Evolutionary conservation across 805 yeast genomes (phyloP).

Genomic region (Isabelozyma heimii): DNA sequence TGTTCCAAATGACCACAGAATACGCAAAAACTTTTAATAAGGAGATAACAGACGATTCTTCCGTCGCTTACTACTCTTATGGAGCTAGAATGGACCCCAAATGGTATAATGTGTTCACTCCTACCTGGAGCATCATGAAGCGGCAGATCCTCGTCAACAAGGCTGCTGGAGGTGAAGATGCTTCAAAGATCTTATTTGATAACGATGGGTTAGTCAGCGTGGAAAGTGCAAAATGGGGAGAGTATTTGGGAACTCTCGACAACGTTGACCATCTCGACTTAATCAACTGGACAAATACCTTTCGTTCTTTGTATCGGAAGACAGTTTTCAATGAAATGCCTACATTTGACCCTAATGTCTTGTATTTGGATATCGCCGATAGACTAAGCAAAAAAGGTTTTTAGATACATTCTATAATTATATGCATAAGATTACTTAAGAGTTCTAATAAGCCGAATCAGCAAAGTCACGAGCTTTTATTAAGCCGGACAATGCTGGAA

Average conservation of each 20-base stretch:
- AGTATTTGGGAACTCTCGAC: constrained; percentile 72
- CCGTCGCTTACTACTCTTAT: constrained; percentile 74
- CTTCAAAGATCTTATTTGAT: constrained; percentile 35
- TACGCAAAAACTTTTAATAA: constrained; percentile 55
- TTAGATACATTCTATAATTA: constrained; percentile 18
- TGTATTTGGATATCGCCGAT: constrained; percentile 68
- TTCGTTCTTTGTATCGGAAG: constrained; percentile 37
- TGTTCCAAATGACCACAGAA: constrained; percentile 65
- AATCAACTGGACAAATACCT: constrained; percentile 73
- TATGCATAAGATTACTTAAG: neutral
- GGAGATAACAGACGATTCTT: constrained; percentile 50
- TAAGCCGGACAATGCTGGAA: too few relatives aligned
- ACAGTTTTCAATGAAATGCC: constrained; percentile 28
- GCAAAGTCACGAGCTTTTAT: too few relatives aligned
- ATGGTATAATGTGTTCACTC: constrained; percentile 58
- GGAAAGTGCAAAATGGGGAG: constrained; percentile 78
- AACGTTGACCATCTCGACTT: constrained; percentile 83
- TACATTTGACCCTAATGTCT: constrained; percentile 61
- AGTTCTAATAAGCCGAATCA: too few relatives aligned
- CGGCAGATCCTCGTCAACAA: constrained; percentile 1
- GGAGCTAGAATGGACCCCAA: constrained; percentile 72
- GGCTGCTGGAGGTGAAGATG: neutral
- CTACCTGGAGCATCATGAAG: constrained; percentile 64
- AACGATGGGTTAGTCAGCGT: constrained; percentile 90
- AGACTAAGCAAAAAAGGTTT: constrained; percentile 58